Percentiles rank a stretch among this genome's conserved stretches.
Conservation (phyloP, 345 rosid genomes). For the Pistacia vera region DNA sequence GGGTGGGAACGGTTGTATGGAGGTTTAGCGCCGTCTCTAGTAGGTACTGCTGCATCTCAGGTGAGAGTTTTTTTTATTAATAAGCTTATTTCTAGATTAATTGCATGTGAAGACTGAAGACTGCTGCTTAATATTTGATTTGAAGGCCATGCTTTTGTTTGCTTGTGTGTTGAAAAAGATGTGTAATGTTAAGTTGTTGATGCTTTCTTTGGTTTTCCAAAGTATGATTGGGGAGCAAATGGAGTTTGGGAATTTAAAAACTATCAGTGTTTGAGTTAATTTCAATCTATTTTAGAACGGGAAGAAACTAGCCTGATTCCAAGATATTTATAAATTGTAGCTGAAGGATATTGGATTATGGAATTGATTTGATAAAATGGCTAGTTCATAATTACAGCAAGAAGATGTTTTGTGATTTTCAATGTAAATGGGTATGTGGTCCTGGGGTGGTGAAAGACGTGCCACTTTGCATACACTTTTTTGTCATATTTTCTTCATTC, state of each 20-base stretch:
- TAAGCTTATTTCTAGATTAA: background rate
- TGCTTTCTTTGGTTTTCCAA: constrained; percentile 9
- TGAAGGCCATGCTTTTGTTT: background rate
- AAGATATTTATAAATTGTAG: background rate
- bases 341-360: background rate
- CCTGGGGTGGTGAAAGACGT: constrained; percentile 20
- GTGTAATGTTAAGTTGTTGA: background rate
- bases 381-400: background rate
- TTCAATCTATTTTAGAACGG: background rate
- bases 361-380: constrained; percentile 8
- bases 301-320: background rate
- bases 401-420: constrained; percentile 20
- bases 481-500: background rate
- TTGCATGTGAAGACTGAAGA: background rate
- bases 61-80: constrained; percentile 33
- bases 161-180: background rate
- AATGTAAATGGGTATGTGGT: constrained; percentile 29
- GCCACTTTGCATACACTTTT: constrained; percentile 8
- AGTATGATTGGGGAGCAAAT: background rate
- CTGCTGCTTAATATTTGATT: constrained; percentile 3
- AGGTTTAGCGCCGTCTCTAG: constrained; percentile 82
- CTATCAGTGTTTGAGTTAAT: background rate
- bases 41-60: constrained; percentile 97
- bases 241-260: background rate
- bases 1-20: constrained; percentile 96